Evolutionary conservation across 1,139 yeast genomes (phyloP).

Genomic region (Geotrichum armillariae): DNA sequence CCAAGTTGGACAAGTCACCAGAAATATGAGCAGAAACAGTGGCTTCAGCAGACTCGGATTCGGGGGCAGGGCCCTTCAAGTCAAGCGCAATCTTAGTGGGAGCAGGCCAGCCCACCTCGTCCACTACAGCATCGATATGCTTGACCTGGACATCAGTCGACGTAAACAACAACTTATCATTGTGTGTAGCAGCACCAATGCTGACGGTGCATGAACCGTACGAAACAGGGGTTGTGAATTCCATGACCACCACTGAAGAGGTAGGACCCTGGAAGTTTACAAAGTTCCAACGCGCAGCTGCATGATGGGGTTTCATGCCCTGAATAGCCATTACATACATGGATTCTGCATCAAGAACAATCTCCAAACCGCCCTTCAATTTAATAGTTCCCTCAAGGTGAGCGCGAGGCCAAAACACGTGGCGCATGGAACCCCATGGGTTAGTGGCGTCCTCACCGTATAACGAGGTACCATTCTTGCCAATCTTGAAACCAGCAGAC

Average conservation of each 20-base stretch:
- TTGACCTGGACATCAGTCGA: conserved; percentile 64
- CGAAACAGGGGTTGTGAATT: conserved; percentile 89
- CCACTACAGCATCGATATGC: conserved; percentile 57
- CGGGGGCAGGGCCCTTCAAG: conserved; percentile 48
- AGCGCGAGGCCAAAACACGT: conserved; percentile 94
- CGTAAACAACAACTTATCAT: conserved; percentile 63
- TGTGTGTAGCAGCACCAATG: conserved; percentile 68
- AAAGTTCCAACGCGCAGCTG: conserved; percentile 96
- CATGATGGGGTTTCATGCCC: conserved; percentile 99
- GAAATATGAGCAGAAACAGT: conserved; percentile 37
- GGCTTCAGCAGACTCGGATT: conserved; percentile 42
- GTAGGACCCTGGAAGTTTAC: conserved; percentile 80
- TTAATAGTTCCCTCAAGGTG: conserved; percentile 60
- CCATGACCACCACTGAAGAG: conserved; percentile 83
- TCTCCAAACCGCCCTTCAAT: conserved; percentile 36
- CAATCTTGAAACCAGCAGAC: conserved; percentile 79
- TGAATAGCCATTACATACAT: conserved; percentile 98
- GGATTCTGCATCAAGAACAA: conserved; percentile 51
- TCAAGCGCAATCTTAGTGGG: conserved; percentile 68
- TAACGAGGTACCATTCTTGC: conserved; percentile 78
- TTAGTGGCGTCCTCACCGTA: conserved; percentile 74
- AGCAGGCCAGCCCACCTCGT: conserved; percentile 88
- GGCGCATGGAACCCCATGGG: conserved; percentile 99
- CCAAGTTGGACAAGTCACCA: conserved; percentile 45
- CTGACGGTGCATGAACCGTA: conserved; percentile 82